Conservation (phyloP, 2,329 filamentous ascomycete species). For the Neonectria coccinea region DNA sequence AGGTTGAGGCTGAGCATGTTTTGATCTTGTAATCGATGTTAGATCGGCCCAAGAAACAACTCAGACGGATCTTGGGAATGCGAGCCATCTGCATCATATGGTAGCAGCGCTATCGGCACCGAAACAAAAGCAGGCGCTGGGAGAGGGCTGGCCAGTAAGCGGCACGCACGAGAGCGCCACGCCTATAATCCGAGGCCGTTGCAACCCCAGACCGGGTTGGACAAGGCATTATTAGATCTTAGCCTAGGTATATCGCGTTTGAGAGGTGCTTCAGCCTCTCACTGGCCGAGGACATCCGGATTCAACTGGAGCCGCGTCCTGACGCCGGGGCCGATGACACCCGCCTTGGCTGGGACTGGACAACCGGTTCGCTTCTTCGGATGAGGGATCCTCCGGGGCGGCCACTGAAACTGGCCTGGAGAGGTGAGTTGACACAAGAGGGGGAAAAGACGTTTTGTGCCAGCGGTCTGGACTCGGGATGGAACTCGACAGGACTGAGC, state of each 20-base stretch:
- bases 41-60: slow-evolving; percentile 25
- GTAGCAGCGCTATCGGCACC: slow-evolving; percentile 18
- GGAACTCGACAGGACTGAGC: slow-evolving; percentile 5
- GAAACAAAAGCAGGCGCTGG: slow-evolving; percentile 14
- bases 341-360: slow-evolving; percentile 23
- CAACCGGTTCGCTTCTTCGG: slow-evolving; percentile 14
- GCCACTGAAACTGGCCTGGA: slow-evolving; percentile 7
- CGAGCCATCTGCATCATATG: slow-evolving; percentile 21
- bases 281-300: slow-evolving; percentile 40
- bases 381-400: slow-evolving; percentile 19
- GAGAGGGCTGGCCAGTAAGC: slow-evolving; percentile 6
- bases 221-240: slow-evolving; percentile 38
- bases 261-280: slow-evolving; percentile 44
- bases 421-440: neutral
- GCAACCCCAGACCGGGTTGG: slow-evolving; percentile 33
- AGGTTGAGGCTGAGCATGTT: slow-evolving; percentile 11
- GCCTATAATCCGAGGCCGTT: slow-evolving; percentile 24
- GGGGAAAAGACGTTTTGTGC: slow-evolving; percentile 8
- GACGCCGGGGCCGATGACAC: slow-evolving; percentile 18
- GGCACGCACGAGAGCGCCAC: slow-evolving; percentile 15
- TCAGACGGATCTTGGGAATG: slow-evolving; percentile 14
- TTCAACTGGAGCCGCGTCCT: slow-evolving; percentile 32
- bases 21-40: slow-evolving; percentile 23
- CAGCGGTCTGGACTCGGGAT: slow-evolving; percentile 1
- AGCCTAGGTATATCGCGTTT: slow-evolving; percentile 34